Percentiles rank a stretch among this genome's conserved stretches.
Conservation (phyloP, 1,284 basidiomycete genomes). For the Bjerkandera adusta region DNA sequence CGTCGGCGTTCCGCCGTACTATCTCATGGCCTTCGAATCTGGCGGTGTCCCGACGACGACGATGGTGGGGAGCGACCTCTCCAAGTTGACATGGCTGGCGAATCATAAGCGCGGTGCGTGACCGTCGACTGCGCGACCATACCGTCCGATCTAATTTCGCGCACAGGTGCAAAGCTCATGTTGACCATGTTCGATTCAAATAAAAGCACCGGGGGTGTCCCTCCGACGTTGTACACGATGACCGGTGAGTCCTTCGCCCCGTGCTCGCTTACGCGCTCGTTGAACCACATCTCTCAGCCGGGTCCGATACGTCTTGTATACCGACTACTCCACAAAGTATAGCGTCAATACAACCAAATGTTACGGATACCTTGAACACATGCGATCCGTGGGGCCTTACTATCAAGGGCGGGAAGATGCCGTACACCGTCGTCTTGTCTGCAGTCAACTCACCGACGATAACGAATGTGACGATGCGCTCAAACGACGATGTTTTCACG, state of each 20-base stretch:
- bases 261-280: background rate
- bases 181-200: constrained; percentile 4
- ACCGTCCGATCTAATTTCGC: background rate
- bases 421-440: constrained; percentile 45
- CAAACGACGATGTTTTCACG: constrained; percentile 40
- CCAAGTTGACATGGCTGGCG: constrained; percentile 41
- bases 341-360: constrained; percentile 34
- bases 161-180: constrained; percentile 6
- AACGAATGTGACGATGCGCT: constrained; percentile 43
- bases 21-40: constrained; percentile 45
- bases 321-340: constrained; percentile 10
- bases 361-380: constrained; percentile 38
- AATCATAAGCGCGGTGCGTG: constrained; percentile 42
- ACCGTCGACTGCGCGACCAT: constrained; percentile 27
- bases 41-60: constrained; percentile 39
- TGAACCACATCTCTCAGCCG: no score
- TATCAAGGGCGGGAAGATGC: constrained; percentile 43
- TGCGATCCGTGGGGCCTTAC: constrained; percentile 47
- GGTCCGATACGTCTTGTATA: constrained; percentile 37
- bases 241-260: constrained; percentile 7
- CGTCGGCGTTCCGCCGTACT: constrained; percentile 28
- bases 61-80: constrained; percentile 38
- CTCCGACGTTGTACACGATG: constrained; percentile 3
- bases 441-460: constrained; percentile 36
- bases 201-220: constrained; percentile 7